Conservation (phyloP, 2,329 filamentous ascomycete genomes). For the Arthrobotrys pseudoclavata region DNA sequence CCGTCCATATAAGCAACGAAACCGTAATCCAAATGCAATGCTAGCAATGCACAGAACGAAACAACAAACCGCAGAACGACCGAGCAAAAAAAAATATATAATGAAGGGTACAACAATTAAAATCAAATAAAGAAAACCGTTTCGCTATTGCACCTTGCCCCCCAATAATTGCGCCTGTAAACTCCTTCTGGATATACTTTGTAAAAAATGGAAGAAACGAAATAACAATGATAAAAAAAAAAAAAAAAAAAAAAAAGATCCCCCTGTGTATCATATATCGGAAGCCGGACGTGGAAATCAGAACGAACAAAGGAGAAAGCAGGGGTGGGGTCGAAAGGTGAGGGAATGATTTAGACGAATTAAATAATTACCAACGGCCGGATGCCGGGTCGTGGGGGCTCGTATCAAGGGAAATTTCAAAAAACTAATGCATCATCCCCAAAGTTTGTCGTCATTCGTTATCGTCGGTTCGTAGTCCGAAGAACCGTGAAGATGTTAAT, state of each 20-base stretch:
- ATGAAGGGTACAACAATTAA: background rate
- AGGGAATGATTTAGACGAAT: constrained; percentile 9
- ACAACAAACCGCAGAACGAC: constrained; percentile 20
- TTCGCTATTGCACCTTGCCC: constrained; percentile 29
- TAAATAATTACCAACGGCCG: constrained; percentile 25
- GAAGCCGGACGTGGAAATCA: constrained; percentile 2
- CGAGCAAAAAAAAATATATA: background rate
- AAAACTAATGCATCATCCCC: constrained; percentile 36
- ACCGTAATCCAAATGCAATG: background rate
- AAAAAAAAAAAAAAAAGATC: constrained; percentile 2
- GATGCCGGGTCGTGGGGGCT: constrained; percentile 14
- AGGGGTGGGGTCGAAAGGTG: background rate
- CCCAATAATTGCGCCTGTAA: constrained; percentile 22
- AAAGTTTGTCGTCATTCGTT: constrained; percentile 7
- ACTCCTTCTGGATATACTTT: constrained; percentile 7
- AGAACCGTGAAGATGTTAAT: constrained; percentile 60
- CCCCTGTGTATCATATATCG: background rate
- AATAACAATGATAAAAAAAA: constrained; percentile 2
- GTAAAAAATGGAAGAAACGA: constrained; percentile 2
- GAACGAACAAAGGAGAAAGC: background rate
- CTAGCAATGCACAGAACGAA: background rate
- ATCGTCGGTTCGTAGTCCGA: constrained; percentile 56
- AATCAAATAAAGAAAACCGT: constrained; percentile 1
- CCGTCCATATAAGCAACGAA: constrained; percentile 1
- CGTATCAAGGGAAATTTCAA: constrained; percentile 32